These are phyloP conservation scores for Cynara cardunculus DNA, from an alignment of 129 eudicot genomes.

Conservation along the genomic window DNA sequence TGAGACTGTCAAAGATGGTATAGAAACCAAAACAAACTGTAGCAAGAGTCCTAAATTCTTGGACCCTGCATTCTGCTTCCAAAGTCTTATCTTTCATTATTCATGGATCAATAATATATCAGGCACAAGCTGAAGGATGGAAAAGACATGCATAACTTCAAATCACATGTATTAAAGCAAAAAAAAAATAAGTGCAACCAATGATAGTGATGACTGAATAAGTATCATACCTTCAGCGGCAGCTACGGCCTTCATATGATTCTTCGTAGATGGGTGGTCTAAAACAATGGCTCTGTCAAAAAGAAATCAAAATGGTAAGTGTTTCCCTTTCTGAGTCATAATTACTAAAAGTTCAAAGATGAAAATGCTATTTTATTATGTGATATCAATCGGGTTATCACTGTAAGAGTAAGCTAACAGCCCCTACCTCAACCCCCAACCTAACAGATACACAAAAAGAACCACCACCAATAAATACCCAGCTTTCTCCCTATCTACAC, in stretches of 20 bases:
- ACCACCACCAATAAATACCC: not conserved
- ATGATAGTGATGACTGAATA: slow-evolving; percentile 12
- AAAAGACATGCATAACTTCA: not conserved
- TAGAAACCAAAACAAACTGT: not conserved
- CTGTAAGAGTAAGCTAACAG: slow-evolving; percentile 20
- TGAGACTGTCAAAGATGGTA: not conserved
- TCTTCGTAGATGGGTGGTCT: slow-evolving; percentile 83
- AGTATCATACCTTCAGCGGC: slow-evolving; percentile 73
- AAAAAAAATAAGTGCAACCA: not conserved
- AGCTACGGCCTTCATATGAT: slow-evolving; percentile 76
- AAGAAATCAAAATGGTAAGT: slow-evolving; percentile 13
- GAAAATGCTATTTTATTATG: slow-evolving; percentile 2
- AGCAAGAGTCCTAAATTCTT: slow-evolving; percentile 7
- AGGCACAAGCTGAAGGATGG: not conserved
- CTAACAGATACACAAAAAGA: not conserved
- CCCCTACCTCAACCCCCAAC: slow-evolving; percentile 10
- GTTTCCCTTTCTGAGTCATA: not conserved
- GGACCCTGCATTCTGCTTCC: slow-evolving; percentile 1
- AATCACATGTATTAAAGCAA: slow-evolving; percentile 2
- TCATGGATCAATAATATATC: slow-evolving; percentile 8
- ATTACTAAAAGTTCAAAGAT: slow-evolving; percentile 13
- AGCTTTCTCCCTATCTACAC: too few relatives aligned
- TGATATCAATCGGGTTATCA: not conserved
- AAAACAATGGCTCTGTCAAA: slow-evolving; percentile 71
- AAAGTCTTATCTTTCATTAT: not conserved